phyloP scores from a whole-genome alignment of 805 yeast species.

The Kodamaea nitidulidarum region DNA sequence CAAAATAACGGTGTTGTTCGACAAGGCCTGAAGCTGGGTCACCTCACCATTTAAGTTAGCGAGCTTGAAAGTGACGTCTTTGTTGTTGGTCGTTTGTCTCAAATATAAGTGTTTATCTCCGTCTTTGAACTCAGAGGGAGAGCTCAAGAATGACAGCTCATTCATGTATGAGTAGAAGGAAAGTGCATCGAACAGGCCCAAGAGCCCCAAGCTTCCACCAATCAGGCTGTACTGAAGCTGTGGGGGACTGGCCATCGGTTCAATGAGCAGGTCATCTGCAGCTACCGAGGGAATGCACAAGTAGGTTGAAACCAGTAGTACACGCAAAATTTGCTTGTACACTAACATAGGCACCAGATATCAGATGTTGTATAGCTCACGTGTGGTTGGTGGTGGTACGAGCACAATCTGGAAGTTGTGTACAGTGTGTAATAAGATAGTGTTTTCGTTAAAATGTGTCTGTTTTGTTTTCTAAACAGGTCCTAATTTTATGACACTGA shows the following conservation, averaged over 20 bases:
- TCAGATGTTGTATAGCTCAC: neutral
- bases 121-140: neutral
- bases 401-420: neutral
- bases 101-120: conserved; percentile 18
- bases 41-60: conserved; percentile 33
- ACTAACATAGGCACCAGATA: neutral
- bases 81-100: conserved; percentile 18
- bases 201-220: conserved; percentile 30
- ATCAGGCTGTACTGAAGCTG: conserved; percentile 20
- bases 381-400: neutral
- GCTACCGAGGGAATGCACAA: neutral
- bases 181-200: conserved; percentile 29
- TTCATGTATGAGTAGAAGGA: conserved; percentile 26
- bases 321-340: conserved; percentile 1
- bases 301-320: neutral
- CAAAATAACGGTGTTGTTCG: conserved; percentile 27
- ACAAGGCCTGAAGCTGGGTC: conserved; percentile 22
- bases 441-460: no score
- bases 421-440: no score
- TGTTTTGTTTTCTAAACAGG: no score
- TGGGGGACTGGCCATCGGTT: conserved; percentile 14
- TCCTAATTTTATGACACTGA: no score
- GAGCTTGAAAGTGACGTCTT: conserved; percentile 14
- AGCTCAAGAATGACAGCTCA: conserved; percentile 21
- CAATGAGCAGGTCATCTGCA: conserved; percentile 2